phyloP scores from a whole-genome alignment of 1,284 basidiomycete genomes.

The Trichosporon coremiiforme region DNA sequence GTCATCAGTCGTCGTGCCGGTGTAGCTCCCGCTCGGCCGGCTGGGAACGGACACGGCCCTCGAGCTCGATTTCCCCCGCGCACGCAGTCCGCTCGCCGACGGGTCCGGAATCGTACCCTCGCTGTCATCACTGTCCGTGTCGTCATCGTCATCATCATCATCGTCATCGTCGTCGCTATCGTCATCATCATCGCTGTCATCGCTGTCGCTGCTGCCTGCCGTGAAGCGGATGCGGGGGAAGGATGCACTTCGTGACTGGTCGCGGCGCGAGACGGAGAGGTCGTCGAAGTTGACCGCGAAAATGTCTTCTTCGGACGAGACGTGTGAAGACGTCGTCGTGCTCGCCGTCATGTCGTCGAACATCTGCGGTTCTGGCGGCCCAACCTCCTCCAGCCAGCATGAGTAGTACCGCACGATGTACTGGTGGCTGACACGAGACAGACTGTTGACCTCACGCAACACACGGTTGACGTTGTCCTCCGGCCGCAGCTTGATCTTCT shows the following conservation, averaged over 20 bases:
- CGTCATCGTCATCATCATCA: constrained; percentile 37
- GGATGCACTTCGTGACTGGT: constrained; percentile 49
- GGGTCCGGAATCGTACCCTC: constrained; percentile 41
- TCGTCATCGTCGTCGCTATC: constrained; percentile 34
- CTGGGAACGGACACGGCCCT: constrained; percentile 30
- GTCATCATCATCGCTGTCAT: constrained; percentile 32
- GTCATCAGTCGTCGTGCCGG: constrained; percentile 43
- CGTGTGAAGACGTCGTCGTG: constrained; percentile 21
- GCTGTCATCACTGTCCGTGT: constrained; percentile 36
- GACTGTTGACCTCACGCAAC: constrained; percentile 85
- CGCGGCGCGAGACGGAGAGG: constrained; percentile 42
- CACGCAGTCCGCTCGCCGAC: constrained; percentile 34
- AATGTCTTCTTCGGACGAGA: constrained; percentile 40
- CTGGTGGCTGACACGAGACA: constrained; percentile 82
- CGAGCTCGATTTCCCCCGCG: neutral
- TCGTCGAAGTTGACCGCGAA: constrained; percentile 53
- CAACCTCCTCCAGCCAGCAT: constrained; percentile 55
- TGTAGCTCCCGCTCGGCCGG: constrained; percentile 28
- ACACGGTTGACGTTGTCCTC: constrained; percentile 82
- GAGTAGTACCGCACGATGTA: constrained; percentile 80
- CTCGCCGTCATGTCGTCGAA: constrained; percentile 26
- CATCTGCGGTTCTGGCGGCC: constrained; percentile 35
- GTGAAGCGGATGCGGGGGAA: constrained; percentile 55
- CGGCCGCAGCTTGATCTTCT: constrained; percentile 83
- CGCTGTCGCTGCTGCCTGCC: constrained; percentile 46